phyloP scores from a whole-genome alignment of 345 rosid species.

The Jatropha curcas region DNA sequence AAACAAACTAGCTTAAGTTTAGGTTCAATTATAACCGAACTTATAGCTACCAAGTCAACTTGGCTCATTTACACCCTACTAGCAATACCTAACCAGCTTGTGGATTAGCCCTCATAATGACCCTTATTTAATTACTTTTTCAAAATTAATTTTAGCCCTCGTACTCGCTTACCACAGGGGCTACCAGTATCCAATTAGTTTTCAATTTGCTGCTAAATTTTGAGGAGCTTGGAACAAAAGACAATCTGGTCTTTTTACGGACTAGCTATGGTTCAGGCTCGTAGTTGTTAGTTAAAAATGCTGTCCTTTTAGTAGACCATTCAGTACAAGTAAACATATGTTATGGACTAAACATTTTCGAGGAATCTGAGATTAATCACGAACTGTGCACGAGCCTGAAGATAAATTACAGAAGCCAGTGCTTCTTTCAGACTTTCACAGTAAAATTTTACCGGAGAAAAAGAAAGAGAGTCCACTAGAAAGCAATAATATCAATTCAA shows the following conservation, averaged over 20 bases:
- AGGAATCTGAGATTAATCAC: not conserved
- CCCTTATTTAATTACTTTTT: too few relatives aligned
- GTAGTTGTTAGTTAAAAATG: not conserved
- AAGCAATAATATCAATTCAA: conserved; percentile 1
- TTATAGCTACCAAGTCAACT: too few relatives aligned
- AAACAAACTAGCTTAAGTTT: too few relatives aligned
- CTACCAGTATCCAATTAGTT: too few relatives aligned
- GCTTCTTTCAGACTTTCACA: not conserved
- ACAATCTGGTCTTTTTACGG: not conserved
- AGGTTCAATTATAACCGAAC: too few relatives aligned
- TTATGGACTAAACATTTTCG: too few relatives aligned
- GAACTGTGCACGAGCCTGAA: not conserved
- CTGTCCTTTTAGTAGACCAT: too few relatives aligned
- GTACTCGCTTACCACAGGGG: too few relatives aligned
- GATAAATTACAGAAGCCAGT: not conserved
- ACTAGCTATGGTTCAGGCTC: not conserved
- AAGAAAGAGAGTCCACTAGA: not conserved
- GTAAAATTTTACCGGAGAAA: not conserved
- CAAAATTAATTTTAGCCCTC: too few relatives aligned
- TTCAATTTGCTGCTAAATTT: not conserved
- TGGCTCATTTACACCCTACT: too few relatives aligned
- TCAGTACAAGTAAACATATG: not conserved
- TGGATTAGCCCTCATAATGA: too few relatives aligned
- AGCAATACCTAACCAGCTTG: too few relatives aligned
- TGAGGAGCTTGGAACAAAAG: not conserved